Percentiles rank a stretch among this genome's conserved stretches.
Evolutionary conservation across 2,329 filamentous ascomycete genomes (phyloP).

Genomic region (Monosporascus sp.): DNA sequence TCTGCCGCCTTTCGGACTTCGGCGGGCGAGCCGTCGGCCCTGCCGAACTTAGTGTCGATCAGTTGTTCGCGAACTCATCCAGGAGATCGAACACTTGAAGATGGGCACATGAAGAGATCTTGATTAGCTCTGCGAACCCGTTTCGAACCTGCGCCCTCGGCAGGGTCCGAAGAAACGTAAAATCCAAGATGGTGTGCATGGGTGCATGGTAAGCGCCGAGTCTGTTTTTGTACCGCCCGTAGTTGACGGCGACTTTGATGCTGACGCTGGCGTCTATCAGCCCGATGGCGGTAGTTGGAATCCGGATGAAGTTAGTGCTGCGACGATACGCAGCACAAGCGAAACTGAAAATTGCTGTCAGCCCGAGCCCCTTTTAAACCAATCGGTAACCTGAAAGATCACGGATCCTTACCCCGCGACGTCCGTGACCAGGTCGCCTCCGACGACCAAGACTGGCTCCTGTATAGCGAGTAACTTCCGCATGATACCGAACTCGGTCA

Average conservation of each 20-base stretch:
- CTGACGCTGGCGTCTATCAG: slow-evolving; percentile 71
- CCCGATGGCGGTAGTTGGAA: slow-evolving; percentile 70
- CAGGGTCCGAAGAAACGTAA: slow-evolving; percentile 64
- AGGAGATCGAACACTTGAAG: slow-evolving; percentile 60
- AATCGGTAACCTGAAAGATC: slow-evolving; percentile 1
- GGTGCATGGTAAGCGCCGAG: slow-evolving; percentile 70
- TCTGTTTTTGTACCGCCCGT: slow-evolving; percentile 70
- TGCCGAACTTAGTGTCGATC: slow-evolving; percentile 60
- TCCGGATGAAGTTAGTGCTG: slow-evolving; percentile 68
- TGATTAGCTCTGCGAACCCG: slow-evolving; percentile 70
- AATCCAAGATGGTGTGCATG: slow-evolving; percentile 67
- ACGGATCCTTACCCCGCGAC: slow-evolving; percentile 60
- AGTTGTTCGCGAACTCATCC: slow-evolving; percentile 63
- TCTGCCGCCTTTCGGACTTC: slow-evolving; percentile 59
- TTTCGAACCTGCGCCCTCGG: slow-evolving; percentile 65
- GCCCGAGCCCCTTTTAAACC: neutral
- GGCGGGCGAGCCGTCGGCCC: slow-evolving; percentile 46
- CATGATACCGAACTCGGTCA: slow-evolving; percentile 68
- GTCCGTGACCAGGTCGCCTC: slow-evolving; percentile 66
- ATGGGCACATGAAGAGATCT: slow-evolving; percentile 68
- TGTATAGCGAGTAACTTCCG: slow-evolving; percentile 44
- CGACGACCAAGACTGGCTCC: slow-evolving; percentile 62
- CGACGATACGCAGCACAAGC: slow-evolving; percentile 67
- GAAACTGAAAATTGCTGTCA: slow-evolving; percentile 40
- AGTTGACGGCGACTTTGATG: slow-evolving; percentile 76